Base-by-base conservation (phyloP, 1,139 yeast species). In the Geotrichum phurueaensis region DNA sequence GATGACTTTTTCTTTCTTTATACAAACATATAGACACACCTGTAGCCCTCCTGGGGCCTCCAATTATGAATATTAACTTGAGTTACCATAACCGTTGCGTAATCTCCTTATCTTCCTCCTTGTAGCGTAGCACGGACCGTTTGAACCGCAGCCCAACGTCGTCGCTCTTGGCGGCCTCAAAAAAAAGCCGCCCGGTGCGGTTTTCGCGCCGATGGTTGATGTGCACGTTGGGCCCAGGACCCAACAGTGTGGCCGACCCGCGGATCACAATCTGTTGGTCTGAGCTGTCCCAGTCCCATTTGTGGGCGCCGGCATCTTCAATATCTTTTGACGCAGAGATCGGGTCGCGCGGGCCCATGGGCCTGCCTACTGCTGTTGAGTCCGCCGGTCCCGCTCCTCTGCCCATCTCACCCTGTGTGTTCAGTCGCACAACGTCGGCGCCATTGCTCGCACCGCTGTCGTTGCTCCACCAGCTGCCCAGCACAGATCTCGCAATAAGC, bases 231-330 rank as follows among this genome's bases (percentile, higher is more conserved):
- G 54, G 54, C 20, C 58, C 58, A 1, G 58, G 58, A 4, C 58
- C 58, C 7, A 23, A 25, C 23, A 55, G 18, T n/a, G 12, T 23
- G 5, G 51, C 54, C 13, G 53, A 22, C 18, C 58, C 58, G 18
- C 20, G 18, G 15, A 55, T 39, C 10, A 50, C 49, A 12, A 50
- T 50, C 50, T 55, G 50, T 27, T 55, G 58, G 15, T 55, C 58
- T 15, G 39, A 48, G n/a, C 25, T 18, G 20, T 55, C 58, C 58
- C 58, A 55, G 51, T 53, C 39, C 58, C 58, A 55, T 18, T 43
- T 51, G 25, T 23, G 25, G 29, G 47, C 47, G 36, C 36, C 29
- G 4, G 25, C 22, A 23, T 53, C 51, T 18, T 45, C 39, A 25
- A 18, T 47, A 3, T 39, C 49, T n/a, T 20, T 39, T 10, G 47